Percentiles rank a stretch among this genome's conserved stretches.
phyloP scores from a whole-genome alignment of 2,329 filamentous ascomycete species.

The Exophiala dermatitidis region DNA sequence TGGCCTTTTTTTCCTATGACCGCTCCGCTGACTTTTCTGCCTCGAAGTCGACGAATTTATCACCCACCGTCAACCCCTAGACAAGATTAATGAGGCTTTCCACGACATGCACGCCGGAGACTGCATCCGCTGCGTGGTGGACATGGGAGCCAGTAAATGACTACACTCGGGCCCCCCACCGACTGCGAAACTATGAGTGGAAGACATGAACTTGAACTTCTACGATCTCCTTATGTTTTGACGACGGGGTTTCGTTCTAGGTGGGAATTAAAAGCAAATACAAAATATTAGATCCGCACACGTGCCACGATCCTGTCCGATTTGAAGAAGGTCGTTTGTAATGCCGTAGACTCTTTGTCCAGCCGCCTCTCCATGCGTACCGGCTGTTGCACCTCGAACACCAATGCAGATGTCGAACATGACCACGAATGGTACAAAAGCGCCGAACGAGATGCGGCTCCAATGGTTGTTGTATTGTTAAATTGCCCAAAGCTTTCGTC shows the following conservation, averaged over 20 bases:
- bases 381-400: background rate
- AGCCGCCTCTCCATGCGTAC: too few species aligned
- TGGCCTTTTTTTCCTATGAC: background rate
- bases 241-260: background rate
- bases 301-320: background rate
- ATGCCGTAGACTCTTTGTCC: background rate
- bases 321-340: background rate
- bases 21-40: background rate
- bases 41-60: slow-evolving; percentile 74
- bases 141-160: slow-evolving; percentile 41
- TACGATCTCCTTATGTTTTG: too few species aligned
- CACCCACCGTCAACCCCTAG: slow-evolving; percentile 80
- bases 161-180: slow-evolving; percentile 25
- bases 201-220: background rate
- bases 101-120: slow-evolving; percentile 92
- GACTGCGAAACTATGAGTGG: background rate
- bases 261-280: background rate
- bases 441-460: too few species aligned
- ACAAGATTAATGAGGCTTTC: slow-evolving; percentile 83
- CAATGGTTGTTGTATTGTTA: too few species aligned
- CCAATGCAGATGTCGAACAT: too few species aligned
- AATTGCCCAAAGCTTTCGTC: too few species aligned
- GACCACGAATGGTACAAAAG: too few species aligned
- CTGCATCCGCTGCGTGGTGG: slow-evolving; percentile 91
- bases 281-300: background rate